These are phyloP conservation scores for Pseudocercospora ulei DNA, from an alignment of 2,329 filamentous ascomycete species.

Conservation along the genomic window DNA sequence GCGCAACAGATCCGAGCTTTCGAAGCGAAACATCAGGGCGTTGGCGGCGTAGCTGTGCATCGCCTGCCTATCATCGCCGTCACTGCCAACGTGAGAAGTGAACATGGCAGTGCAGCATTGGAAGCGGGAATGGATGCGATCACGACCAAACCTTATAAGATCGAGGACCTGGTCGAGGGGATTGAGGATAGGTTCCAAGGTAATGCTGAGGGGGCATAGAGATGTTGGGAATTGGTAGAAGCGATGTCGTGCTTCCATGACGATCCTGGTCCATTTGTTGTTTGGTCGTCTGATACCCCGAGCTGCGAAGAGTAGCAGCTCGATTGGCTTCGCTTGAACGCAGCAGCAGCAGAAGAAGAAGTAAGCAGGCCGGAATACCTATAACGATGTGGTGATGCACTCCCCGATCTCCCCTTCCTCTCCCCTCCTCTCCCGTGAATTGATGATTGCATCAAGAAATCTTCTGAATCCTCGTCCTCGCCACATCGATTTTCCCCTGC, in stretches of 20 bases:
- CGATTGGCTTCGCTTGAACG: constrained; percentile 20
- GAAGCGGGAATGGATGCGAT: constrained; percentile 27
- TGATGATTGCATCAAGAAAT: constrained; percentile 37
- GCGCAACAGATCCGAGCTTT: constrained; percentile 25
- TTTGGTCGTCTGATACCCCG: too few species aligned
- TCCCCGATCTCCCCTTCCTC: too few species aligned
- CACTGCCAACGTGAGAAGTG: constrained; percentile 29
- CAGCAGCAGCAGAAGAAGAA: constrained; percentile 6
- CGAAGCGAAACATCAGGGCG: constrained; percentile 18
- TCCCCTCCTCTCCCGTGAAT: too few species aligned
- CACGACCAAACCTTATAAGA: constrained; percentile 23
- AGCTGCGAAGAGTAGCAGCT: too few species aligned
- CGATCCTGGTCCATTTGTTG: too few species aligned
- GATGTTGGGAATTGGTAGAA: too few species aligned
- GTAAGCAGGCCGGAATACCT: background rate
- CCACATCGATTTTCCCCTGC: constrained; percentile 59
- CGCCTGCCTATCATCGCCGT: constrained; percentile 29
- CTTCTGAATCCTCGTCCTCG: constrained; percentile 61
- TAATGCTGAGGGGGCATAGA: too few species aligned
- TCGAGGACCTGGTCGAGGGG: constrained; percentile 20
- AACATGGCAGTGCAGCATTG: constrained; percentile 25
- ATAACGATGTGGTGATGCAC: background rate
- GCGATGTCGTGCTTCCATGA: too few species aligned
- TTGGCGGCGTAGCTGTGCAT: background rate
- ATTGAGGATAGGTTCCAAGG: too few species aligned